Percentiles rank a stretch among this genome's conserved stretches.
These are phyloP conservation scores for Leccinum disarticulatum DNA, from an alignment of 768 basidiomycete genomes.

Conservation along the genomic window DNA sequence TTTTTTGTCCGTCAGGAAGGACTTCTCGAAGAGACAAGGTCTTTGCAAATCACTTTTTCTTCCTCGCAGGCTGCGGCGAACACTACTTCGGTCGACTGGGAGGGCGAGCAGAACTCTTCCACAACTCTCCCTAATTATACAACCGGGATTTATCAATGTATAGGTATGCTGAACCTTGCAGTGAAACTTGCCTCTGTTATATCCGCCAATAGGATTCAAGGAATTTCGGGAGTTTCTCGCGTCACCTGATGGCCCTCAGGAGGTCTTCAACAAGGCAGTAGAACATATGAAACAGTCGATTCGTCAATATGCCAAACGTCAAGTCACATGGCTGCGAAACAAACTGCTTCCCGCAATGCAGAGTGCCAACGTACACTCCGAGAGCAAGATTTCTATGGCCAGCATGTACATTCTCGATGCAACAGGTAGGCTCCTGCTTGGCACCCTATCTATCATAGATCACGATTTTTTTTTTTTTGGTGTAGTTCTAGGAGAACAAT, in stretches of 20 bases:
- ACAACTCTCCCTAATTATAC: slow-evolving; percentile 52
- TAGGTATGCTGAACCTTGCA: slow-evolving; percentile 52
- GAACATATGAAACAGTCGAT: slow-evolving; percentile 86
- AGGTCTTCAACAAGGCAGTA: slow-evolving; percentile 54
- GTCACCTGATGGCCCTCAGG: slow-evolving; percentile 38
- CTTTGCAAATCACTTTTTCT: slow-evolving; percentile 39
- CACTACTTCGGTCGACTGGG: neutral
- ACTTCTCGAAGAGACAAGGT: slow-evolving; percentile 74
- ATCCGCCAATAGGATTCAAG: slow-evolving; percentile 69
- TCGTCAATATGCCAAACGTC: slow-evolving; percentile 86
- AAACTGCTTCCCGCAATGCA: slow-evolving; percentile 78
- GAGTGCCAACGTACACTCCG: slow-evolving; percentile 42
- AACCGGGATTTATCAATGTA: slow-evolving; percentile 90
- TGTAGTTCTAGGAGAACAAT: slow-evolving; percentile 52
- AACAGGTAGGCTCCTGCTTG: slow-evolving; percentile 45
- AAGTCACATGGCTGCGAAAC: slow-evolving; percentile 89
- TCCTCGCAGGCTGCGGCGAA: neutral
- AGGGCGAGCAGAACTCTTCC: neutral
- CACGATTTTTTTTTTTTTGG: slow-evolving; percentile 1
- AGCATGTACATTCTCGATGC: slow-evolving; percentile 67
- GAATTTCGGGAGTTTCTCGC: slow-evolving; percentile 77
- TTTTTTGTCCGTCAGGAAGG: slow-evolving; percentile 51
- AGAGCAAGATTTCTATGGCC: slow-evolving; percentile 26
- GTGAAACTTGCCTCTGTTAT: slow-evolving; percentile 1
- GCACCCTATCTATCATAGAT: neutral